Conservation (phyloP, 768 basidiomycete genomes). For the Panaeolus cyanescens region DNA sequence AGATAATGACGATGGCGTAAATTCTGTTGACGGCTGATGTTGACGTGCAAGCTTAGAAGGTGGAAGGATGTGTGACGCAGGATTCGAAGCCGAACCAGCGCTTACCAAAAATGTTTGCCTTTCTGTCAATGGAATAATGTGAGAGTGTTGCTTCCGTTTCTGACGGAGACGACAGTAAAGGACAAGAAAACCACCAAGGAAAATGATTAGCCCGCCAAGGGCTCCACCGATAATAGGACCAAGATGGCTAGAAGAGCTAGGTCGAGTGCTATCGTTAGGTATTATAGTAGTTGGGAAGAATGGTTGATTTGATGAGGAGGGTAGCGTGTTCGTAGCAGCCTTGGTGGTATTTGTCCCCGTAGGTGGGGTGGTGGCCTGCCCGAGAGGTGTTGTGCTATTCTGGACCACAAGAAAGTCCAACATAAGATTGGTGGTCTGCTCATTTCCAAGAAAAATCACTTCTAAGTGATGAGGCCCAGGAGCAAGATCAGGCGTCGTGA, state of each 20-base stretch:
- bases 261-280: too few relatives aligned
- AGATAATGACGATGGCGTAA: too few relatives aligned
- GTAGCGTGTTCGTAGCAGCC: too few relatives aligned
- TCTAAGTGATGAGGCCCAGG: conserved; percentile 18
- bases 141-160: neutral
- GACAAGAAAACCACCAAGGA: neutral
- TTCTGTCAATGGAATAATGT: too few relatives aligned
- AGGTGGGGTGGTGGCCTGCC: neutral
- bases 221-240: conserved; percentile 4
- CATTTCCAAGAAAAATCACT: conserved; percentile 22
- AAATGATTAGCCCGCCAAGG: neutral
- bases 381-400: neutral
- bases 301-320: too few relatives aligned
- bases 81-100: too few relatives aligned
- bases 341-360: too few relatives aligned
- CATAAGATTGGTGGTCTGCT: conserved; percentile 19
- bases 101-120: too few relatives aligned
- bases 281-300: too few relatives aligned
- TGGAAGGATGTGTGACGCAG: too few relatives aligned
- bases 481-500: conserved; percentile 17
- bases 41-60: too few relatives aligned
- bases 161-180: neutral
- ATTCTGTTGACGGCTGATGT: too few relatives aligned
- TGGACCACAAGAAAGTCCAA: conserved; percentile 14
- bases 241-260: neutral